Base-by-base conservation (phyloP, 1,284 basidiomycete species). In the Pseudozyma thailandica region DNA sequence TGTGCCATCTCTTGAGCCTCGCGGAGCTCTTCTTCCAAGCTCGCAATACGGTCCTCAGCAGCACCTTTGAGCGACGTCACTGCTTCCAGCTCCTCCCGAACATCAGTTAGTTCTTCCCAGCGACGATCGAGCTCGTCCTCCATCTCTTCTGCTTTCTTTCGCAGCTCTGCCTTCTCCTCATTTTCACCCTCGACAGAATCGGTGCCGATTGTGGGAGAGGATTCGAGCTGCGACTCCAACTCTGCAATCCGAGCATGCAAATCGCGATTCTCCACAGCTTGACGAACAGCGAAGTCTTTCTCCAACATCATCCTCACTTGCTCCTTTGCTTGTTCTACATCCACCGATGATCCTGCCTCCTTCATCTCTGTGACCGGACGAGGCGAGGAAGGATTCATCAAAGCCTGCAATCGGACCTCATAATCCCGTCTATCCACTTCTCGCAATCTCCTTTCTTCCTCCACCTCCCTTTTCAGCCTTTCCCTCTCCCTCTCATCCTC, bases 231-330 rank as follows among this genome's bases (percentile, higher is more conserved):
- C 18, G 9, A 25, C 42, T 71, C 61, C 12, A 65, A 26, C 21
- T 51, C 31, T 2, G 48, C 30, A 10, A 69, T 25, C 15, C 43
- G 28, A 1, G 25, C 18, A 18, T 26, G 38, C 4, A 69, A 43
- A 2, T 53, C 41, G 13, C 53, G 50, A 21, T 61, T 50, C 46
- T 71, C 61, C 28, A 72, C 58, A 1, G 42, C 21, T 1, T 37
- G 47, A 7, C 70, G 59, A 30, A 72, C 25, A 3, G 50, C 59
- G 45, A 68, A 72, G 38, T 72, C 69, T 23, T 66, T 72, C 20
- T 72, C 62, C 23, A 61, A 13, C 2, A 62, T 59, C 26, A 27
- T 7, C 0, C 70, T 44, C 7, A 62, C 18, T 18, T 63, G 58
- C 33, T 53, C 45, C n/a, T 52, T 66, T 8, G 51, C 55, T 31